Percentiles rank a stretch among this genome's conserved stretches.
phyloP scores from a whole-genome alignment of 1,284 basidiomycete species.

The Neonothopanus nambi region DNA sequence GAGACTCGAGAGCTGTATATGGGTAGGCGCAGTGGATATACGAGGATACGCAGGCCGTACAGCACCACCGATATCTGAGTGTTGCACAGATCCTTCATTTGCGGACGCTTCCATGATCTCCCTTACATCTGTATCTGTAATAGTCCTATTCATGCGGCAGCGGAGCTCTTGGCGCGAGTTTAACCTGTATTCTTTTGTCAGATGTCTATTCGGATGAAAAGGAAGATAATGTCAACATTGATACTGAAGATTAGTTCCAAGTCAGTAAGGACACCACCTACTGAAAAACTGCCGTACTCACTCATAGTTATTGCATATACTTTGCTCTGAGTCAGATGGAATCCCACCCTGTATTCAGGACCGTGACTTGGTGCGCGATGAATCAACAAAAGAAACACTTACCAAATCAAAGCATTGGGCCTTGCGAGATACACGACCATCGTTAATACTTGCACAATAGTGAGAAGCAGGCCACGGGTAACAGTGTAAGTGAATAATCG shows the following conservation, averaged over 20 bases:
- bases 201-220: background rate
- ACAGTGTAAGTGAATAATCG: constrained; percentile 2
- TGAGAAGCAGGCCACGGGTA: constrained; percentile 5
- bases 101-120: too few species aligned
- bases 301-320: constrained; percentile 10
- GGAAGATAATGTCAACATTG: background rate
- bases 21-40: too few species aligned
- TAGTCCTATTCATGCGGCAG: background rate
- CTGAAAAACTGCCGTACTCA: background rate
- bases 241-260: background rate
- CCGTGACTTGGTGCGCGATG: background rate
- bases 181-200: background rate
- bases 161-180: constrained; percentile 6
- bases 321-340: constrained; percentile 12
- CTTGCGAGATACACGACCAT: constrained; percentile 3
- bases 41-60: too few species aligned
- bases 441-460: constrained; percentile 6
- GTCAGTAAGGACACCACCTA: background rate
- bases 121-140: constrained; percentile 1
- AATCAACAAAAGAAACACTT: background rate
- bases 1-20: too few species aligned
- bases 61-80: too few species aligned
- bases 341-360: background rate
- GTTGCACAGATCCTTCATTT: too few species aligned
- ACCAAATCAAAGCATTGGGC: constrained; percentile 5